These are phyloP conservation scores for Bruguiera parviflora DNA, from an alignment of 345 rosid genomes.

Conservation along the genomic window DNA sequence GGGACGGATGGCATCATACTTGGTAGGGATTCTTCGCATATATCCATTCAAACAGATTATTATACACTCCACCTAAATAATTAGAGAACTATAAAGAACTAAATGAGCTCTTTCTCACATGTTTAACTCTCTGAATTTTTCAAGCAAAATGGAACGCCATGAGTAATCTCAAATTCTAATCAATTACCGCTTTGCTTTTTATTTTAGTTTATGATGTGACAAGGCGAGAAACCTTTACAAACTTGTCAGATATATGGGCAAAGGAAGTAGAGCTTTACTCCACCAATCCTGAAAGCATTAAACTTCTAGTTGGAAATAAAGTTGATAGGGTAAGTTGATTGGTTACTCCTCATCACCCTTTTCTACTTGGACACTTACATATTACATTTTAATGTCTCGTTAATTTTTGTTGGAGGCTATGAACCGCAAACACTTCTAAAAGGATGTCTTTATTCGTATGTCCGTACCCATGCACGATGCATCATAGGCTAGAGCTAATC, in stretches of 20 bases:
- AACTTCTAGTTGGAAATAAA: conserved; percentile 82
- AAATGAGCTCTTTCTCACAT: too few relatives aligned
- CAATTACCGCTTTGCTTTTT: conserved; percentile 3
- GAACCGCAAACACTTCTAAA: too few relatives aligned
- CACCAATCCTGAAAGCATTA: conserved; percentile 67
- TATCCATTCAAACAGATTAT: not conserved
- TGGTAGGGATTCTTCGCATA: conserved; percentile 42
- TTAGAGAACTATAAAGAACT: not conserved
- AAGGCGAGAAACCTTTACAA: conserved; percentile 67
- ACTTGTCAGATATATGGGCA: conserved; percentile 79
- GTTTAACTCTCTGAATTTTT: too few relatives aligned
- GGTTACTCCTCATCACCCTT: not conserved
- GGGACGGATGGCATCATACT: conserved; percentile 95
- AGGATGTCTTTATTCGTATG: too few relatives aligned
- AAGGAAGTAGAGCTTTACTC: conserved; percentile 83
- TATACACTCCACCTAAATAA: not conserved
- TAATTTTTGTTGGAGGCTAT: too few relatives aligned
- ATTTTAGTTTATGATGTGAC: conserved; percentile 84
- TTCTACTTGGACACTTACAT: not conserved
- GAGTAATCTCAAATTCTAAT: not conserved
- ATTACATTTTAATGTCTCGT: too few relatives aligned
- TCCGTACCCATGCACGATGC: too few relatives aligned
- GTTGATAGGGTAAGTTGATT: conserved; percentile 61
- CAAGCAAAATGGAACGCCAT: not conserved
- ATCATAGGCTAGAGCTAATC: too few relatives aligned